These are phyloP conservation scores for Boletus albobrunnescens DNA, from an alignment of 1,284 basidiomycete genomes.

Conservation along the genomic window DNA sequence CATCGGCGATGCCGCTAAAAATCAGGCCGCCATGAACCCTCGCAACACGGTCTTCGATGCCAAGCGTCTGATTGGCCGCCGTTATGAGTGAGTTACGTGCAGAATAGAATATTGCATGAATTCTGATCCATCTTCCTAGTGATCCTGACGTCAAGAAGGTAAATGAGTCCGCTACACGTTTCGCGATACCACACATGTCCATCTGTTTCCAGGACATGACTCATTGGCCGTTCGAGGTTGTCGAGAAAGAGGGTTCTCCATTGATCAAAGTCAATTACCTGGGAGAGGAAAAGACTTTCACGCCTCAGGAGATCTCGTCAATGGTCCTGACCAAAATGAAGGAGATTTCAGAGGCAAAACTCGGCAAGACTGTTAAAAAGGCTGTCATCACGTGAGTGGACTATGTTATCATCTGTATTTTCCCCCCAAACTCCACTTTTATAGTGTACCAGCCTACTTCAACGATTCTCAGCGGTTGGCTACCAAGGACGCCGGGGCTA, in stretches of 20 bases:
- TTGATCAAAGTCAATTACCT: constrained; percentile 94
- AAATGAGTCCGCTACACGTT: constrained; percentile 3
- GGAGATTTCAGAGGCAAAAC: constrained; percentile 98
- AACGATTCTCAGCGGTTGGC: constrained; percentile 95
- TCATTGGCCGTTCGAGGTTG: constrained; percentile 95
- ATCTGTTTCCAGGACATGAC: constrained; percentile 60
- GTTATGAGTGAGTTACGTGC: constrained; percentile 71
- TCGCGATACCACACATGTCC: neutral
- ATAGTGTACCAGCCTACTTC: constrained; percentile 91
- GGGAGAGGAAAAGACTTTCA: constrained; percentile 92
- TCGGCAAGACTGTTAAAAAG: constrained; percentile 93
- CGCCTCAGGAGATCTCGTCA: constrained; percentile 95
- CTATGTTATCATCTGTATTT: neutral
- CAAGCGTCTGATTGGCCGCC: constrained; percentile 95
- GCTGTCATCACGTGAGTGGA: constrained; percentile 82
- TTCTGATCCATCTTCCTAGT: constrained; percentile 38
- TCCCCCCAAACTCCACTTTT: neutral
- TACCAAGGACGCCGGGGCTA: constrained; percentile 93
- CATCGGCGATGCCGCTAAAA: constrained; percentile 99
- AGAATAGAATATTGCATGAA: neutral
- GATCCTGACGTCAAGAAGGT: constrained; percentile 87
- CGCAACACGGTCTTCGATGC: constrained; percentile 95
- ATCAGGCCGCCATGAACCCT: constrained; percentile 95
- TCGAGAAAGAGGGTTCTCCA: constrained; percentile 92
- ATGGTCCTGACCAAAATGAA: constrained; percentile 99